Percentiles rank a stretch among this genome's conserved stretches.
Conservation (phyloP, 192 early-diverging fungal genomes). For the Powellomyces hirtus region DNA sequence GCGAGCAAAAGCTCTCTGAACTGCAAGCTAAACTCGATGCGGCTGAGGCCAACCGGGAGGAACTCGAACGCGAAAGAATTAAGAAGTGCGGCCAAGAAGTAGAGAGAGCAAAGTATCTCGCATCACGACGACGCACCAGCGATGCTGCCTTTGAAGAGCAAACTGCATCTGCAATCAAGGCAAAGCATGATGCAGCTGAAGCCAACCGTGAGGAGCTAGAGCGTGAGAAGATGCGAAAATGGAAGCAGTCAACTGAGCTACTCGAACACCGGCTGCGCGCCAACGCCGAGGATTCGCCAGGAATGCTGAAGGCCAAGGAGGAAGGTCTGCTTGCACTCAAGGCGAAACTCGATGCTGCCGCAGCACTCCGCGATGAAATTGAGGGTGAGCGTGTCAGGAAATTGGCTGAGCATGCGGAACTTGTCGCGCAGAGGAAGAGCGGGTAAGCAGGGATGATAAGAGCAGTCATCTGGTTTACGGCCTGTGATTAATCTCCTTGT, state of each 20-base stretch:
- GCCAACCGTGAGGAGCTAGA: background rate
- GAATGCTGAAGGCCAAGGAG: background rate
- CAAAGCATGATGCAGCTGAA: background rate
- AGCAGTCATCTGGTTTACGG: too few species aligned
- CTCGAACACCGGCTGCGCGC: too few species aligned
- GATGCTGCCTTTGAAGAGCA: too few species aligned
- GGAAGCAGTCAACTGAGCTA: too few species aligned
- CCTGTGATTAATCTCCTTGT: too few species aligned
- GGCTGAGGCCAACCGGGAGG: background rate
- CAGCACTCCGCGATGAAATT: background rate
- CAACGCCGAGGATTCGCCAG: background rate
- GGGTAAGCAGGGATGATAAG: too few species aligned
- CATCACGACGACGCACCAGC: background rate
- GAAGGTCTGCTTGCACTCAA: background rate
- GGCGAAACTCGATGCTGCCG: slow-evolving; percentile 1
- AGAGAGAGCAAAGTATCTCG: background rate
- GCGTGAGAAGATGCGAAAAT: too few species aligned
- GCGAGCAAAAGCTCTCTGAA: background rate
- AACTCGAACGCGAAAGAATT: background rate
- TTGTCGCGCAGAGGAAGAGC: background rate
- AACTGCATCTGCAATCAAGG: background rate
- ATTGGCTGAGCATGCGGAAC: background rate
- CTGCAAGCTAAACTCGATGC: background rate
- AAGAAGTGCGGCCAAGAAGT: background rate
- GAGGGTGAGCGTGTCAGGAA: background rate